Evolutionary conservation across 2,329 filamentous ascomycete species (phyloP).

Genomic region (Trichothecium roseum): DNA sequence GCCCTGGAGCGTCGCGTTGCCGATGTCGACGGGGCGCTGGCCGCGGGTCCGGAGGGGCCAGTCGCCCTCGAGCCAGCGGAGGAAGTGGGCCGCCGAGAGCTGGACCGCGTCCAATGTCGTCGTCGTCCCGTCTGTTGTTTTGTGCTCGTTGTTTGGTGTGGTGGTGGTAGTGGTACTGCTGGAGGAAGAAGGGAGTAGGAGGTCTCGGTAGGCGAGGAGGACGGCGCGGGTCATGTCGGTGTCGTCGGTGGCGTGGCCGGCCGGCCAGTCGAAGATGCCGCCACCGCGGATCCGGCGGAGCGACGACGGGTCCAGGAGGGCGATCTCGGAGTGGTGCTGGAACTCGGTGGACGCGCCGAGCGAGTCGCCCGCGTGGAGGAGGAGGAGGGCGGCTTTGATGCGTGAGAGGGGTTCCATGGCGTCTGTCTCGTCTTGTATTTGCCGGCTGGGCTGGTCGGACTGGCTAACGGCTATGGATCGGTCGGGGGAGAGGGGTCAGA

Average conservation of each 20-base stretch:
- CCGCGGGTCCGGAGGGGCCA: slow-evolving; percentile 29
- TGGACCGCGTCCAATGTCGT: slow-evolving; percentile 23
- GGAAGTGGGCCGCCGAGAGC: slow-evolving; percentile 25
- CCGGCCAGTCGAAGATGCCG: slow-evolving; percentile 28
- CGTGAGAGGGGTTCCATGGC: slow-evolving; percentile 11
- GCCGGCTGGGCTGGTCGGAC: neutral
- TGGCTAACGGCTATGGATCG: no score
- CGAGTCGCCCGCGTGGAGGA: slow-evolving; percentile 34
- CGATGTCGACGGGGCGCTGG: slow-evolving; percentile 25
- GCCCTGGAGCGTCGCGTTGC: slow-evolving; percentile 24
- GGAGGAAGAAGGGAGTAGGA: neutral
- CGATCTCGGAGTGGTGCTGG: slow-evolving; percentile 19
- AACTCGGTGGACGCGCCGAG: slow-evolving; percentile 37
- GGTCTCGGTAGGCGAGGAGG: slow-evolving; percentile 29
- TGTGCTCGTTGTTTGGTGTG: neutral
- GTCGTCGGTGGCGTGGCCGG: slow-evolving; percentile 36
- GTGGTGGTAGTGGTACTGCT: neutral
- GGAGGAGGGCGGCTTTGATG: slow-evolving; percentile 32
- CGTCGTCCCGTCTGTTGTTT: no score
- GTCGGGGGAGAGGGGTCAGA: no score
- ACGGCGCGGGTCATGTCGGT: slow-evolving; percentile 36
- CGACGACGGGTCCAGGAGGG: slow-evolving; percentile 21
- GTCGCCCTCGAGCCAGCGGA: slow-evolving; percentile 29
- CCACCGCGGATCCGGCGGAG: slow-evolving; percentile 32
- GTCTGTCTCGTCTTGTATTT: no score